Conservation (phyloP, 768 basidiomycete species). For the Suillus alpinus region DNA sequence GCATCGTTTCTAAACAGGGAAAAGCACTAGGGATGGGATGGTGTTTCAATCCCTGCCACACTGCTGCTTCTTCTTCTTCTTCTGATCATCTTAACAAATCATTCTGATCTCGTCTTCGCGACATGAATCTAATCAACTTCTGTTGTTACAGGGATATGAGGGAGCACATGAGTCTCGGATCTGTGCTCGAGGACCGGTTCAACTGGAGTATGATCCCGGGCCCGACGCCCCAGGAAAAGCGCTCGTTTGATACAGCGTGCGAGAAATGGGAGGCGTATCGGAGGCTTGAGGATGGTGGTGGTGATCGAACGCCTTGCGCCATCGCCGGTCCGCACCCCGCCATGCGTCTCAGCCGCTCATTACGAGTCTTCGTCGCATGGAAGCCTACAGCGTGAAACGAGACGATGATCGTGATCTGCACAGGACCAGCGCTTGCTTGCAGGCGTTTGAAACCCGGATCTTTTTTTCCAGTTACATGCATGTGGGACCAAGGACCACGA, state of each 20-base stretch:
- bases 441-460: background rate
- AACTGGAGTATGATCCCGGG: slow-evolving; percentile 44
- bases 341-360: slow-evolving; percentile 47
- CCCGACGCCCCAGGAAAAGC: slow-evolving; percentile 46
- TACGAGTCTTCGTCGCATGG: slow-evolving; percentile 58
- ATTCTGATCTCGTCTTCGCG: background rate
- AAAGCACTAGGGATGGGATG: background rate
- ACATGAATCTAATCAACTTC: slow-evolving; percentile 2
- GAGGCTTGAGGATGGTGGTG: background rate
- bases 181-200: slow-evolving; percentile 46
- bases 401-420: background rate
- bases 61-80: background rate
- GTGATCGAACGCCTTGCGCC: background rate
- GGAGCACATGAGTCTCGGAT: slow-evolving; percentile 49
- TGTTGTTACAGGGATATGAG: slow-evolving; percentile 56
- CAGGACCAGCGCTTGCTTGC: background rate
- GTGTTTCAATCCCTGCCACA: background rate
- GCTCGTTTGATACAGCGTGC: slow-evolving; percentile 56
- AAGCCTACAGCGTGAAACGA: slow-evolving; percentile 32
- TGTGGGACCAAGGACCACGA: background rate
- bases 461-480: background rate
- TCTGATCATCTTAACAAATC: background rate
- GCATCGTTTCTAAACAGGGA: background rate
- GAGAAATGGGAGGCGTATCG: slow-evolving; percentile 44
- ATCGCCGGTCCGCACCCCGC: slow-evolving; percentile 8